phyloP scores from a whole-genome alignment of 805 yeast species.

The Candida montana region DNA sequence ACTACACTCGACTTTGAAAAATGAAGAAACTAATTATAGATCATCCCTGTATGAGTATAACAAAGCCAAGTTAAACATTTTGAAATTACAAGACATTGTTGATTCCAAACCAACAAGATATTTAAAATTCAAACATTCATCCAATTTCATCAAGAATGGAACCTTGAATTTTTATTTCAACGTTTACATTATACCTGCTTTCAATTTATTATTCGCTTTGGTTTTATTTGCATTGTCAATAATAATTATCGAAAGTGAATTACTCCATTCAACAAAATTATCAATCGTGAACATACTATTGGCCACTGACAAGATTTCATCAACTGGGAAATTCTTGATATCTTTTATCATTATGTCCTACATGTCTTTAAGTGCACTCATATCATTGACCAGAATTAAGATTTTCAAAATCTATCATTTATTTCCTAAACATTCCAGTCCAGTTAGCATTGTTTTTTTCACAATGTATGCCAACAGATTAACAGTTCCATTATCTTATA shows the following conservation, averaged over 20 bases:
- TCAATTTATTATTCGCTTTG: constrained; percentile 39
- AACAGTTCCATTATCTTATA: constrained; percentile 77
- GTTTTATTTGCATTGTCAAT: constrained; percentile 41
- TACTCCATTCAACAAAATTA: constrained; percentile 60
- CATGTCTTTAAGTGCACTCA: constrained; percentile 65
- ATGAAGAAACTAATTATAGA: constrained; percentile 43
- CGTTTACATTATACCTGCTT: constrained; percentile 40
- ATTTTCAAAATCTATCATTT: constrained; percentile 74
- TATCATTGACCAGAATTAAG: constrained; percentile 60
- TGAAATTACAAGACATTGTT: constrained; percentile 54
- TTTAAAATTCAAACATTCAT: constrained; percentile 27
- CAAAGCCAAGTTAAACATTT: constrained; percentile 40
- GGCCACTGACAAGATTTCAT: constrained; percentile 25
- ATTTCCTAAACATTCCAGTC: constrained; percentile 65
- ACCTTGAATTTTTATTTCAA: constrained; percentile 35
- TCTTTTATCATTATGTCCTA: constrained; percentile 44
- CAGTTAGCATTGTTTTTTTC: constrained; percentile 70
- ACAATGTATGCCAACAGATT: constrained; percentile 76
- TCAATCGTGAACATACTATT: constrained; percentile 55
- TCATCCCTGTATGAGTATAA: constrained; percentile 58
- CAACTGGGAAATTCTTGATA: constrained; percentile 31
- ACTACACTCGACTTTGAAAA: constrained; percentile 47
- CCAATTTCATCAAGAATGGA: constrained; percentile 32
- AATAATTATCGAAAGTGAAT: constrained; percentile 64
- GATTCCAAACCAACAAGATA: constrained; percentile 33